These are phyloP conservation scores for Penicillium polonicum DNA, from an alignment of 2,329 filamentous ascomycete genomes.

Conservation along the genomic window DNA sequence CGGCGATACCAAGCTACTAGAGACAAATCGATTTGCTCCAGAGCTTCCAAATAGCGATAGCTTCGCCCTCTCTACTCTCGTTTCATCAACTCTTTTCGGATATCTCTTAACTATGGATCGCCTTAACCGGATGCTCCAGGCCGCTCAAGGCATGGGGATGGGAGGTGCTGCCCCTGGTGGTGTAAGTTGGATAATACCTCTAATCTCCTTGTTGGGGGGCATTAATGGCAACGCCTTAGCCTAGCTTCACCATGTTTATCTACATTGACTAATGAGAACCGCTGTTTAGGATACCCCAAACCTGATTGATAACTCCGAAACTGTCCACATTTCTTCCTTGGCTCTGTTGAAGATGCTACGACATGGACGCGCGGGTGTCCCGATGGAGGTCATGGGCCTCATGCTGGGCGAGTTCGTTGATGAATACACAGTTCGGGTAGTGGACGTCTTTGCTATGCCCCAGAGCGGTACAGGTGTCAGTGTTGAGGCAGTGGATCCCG, in stretches of 20 bases:
- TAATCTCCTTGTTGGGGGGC: conserved; percentile 8
- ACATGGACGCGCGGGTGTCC: conserved; percentile 93
- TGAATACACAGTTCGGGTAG: conserved; percentile 96
- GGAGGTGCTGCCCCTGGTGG: conserved; percentile 38
- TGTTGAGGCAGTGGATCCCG: conserved; percentile 95
- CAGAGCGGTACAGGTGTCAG: conserved; percentile 97
- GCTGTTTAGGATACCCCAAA: conserved; percentile 72
- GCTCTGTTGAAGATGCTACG: conserved; percentile 98
- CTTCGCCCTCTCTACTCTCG: conserved; percentile 22
- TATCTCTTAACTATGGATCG: conserved; percentile 69
- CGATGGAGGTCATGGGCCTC: conserved; percentile 99
- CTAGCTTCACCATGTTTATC: not conserved
- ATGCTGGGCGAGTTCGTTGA: conserved; percentile 99
- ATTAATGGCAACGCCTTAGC: conserved; percentile 1
- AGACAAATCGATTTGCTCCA: conserved; percentile 15
- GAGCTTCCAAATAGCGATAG: conserved; percentile 35
- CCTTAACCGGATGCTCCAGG: conserved; percentile 81
- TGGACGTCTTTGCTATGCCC: conserved; percentile 99
- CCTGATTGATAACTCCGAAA: conserved; percentile 98
- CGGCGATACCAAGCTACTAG: not conserved
- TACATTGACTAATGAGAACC: not conserved
- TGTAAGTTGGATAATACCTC: conserved; percentile 32
- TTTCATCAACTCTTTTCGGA: conserved; percentile 19
- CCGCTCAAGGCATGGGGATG: conserved; percentile 62
- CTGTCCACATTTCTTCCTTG: conserved; percentile 97